Base-by-base conservation (phyloP, 1,284 basidiomycete species). In the Sphaerobolus stellatus region DNA sequence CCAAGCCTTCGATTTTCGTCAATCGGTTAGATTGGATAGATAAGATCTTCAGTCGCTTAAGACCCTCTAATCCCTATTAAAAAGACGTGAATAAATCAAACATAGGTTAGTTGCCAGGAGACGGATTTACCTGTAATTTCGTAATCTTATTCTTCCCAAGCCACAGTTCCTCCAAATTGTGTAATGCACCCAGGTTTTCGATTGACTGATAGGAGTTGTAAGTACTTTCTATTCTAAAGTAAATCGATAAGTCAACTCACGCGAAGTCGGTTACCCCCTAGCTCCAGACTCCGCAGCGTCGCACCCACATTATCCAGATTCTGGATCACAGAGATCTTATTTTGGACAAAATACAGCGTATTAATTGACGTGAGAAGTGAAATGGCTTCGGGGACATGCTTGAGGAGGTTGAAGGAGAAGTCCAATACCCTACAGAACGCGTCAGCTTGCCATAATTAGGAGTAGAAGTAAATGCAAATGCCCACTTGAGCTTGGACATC, bases 111-210 rank as follows among this genome's bases (percentile, higher is more conserved):
- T 34, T 33, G 57, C 28, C 50, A 45, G 50, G 40, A 25, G 29
- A 31, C 34, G n/a, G 6, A 51, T 48, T 7, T 52, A 90, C 92
- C 76, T 96, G 88, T 1, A 99, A 78, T 67, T 83, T 86, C 4
- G 87, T 74, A 58, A 99, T 93, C 74, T 98, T 98, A 71, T 99
- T 99, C 77, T 99, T 99, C 9, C 96, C 96, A 4, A 98, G 73
- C 94, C 96, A 99, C 1, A 99, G 76, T 63, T 98, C 94, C 60
- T 94, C 90, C 8, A 99, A 74, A 58, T 90, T 90, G 0, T 83
- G 80, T 41, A 97, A 75, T 6, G 82, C 79, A n/a, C 91, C 91
- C 11, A 97, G 71, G 51, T 91, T 88, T 68, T 98, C 94, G 58
- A 99, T 95, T 71, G 78, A 82, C 92, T 95, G 59, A 24, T 28